These are phyloP conservation scores for Exophiala spinifera DNA, from an alignment of 2,329 filamentous ascomycete genomes.

Conservation along the genomic window DNA sequence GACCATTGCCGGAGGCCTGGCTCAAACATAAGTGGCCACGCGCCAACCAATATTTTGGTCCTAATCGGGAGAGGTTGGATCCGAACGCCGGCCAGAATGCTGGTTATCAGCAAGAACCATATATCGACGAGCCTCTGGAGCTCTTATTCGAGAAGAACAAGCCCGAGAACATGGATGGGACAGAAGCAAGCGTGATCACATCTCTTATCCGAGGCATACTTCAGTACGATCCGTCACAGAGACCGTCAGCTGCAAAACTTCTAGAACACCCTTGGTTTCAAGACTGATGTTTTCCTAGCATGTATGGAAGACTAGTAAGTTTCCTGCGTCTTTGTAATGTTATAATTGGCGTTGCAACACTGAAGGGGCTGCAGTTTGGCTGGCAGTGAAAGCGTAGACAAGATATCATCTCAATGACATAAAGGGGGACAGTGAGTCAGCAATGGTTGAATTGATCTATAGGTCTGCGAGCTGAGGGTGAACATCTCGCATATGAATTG, in stretches of 20 bases:
- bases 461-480: too few relatives aligned
- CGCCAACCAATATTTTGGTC: slow-evolving; percentile 30
- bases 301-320: too few relatives aligned
- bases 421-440: too few relatives aligned
- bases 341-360: too few relatives aligned
- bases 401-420: too few relatives aligned
- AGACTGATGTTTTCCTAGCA: slow-evolving; percentile 5
- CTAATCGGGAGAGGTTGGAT: slow-evolving; percentile 28
- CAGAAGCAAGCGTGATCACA: slow-evolving; percentile 31
- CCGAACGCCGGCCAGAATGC: too few relatives aligned
- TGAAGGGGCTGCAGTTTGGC: slow-evolving; percentile 4
- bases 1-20: slow-evolving; percentile 31
- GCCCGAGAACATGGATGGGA: slow-evolving; percentile 29
- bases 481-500: too few relatives aligned
- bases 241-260: slow-evolving; percentile 32
- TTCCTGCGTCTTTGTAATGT: too few relatives aligned
- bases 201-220: slow-evolving; percentile 32
- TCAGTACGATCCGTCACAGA: slow-evolving; percentile 32
- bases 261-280: slow-evolving; percentile 34
- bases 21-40: slow-evolving; percentile 29
- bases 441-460: too few relatives aligned
- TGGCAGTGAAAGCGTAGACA: too few relatives aligned
- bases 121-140: slow-evolving; percentile 27
- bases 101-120: slow-evolving; percentile 12
- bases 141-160: slow-evolving; percentile 28